A percentile compares a stretch with the other conserved stretches of the same genome.
Evolutionary conservation across 768 basidiomycete species (phyloP).

Genomic region (Gymnopilus junonius): DNA sequence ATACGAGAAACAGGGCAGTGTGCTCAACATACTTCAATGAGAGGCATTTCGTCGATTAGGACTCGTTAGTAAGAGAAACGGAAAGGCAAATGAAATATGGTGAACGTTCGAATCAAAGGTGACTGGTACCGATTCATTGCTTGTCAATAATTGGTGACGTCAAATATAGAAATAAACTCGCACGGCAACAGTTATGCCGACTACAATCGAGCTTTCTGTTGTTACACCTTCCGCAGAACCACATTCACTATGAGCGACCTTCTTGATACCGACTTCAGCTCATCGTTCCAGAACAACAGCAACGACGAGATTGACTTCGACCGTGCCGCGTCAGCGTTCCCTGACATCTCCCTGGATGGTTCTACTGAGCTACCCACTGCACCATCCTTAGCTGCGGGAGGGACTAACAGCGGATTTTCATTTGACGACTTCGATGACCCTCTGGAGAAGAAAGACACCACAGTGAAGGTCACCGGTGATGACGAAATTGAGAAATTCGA

Average conservation of each 20-base stretch:
- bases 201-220: not conserved
- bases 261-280: conserved; percentile 32
- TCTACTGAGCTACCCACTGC: conserved; percentile 54
- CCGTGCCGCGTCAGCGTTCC: conserved; percentile 80
- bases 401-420: conserved; percentile 53
- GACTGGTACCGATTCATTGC: not conserved
- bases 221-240: not conserved
- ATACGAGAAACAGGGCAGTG: not conserved
- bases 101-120: not conserved
- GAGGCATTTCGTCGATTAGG: conserved; percentile 39
- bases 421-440: conserved; percentile 68
- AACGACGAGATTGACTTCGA: conserved; percentile 79
- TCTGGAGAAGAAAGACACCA: conserved; percentile 42
- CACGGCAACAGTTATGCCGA: not conserved
- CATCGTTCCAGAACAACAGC: conserved; percentile 28
- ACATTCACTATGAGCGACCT: conserved; percentile 27
- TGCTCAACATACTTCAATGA: conserved; percentile 51
- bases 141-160: not conserved
- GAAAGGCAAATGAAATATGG: not conserved
- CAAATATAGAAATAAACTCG: not conserved
- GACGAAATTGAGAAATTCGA: conserved; percentile 88
- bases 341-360: conserved; percentile 81
- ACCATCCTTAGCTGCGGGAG: conserved; percentile 34
- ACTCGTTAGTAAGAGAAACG: not conserved
- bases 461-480: conserved; percentile 82